Base-by-base conservation (phyloP, 225 moss, liverwort and hornwort genomes). In the Pleurozium schreberi region DNA sequence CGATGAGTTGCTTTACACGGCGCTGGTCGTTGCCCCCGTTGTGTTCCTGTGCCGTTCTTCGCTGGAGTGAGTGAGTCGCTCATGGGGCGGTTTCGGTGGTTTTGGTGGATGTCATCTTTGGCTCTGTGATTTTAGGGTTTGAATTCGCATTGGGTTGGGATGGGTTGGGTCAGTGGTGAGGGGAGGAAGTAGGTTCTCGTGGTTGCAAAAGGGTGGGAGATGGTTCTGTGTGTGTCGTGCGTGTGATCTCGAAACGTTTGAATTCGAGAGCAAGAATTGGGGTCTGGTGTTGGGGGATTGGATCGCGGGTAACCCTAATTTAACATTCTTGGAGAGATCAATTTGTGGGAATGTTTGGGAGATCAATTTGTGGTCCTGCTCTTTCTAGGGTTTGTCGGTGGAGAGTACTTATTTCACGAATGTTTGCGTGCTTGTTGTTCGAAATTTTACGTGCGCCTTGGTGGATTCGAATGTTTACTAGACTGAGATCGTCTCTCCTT, bases 1-100 rank as follows among this genome's bases (percentile, higher is more conserved):
- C 90, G 98, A 98, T 95, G 98, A 98, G 95, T 92, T 97, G 93
- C 91, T 98, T 50, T 97, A 96, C 88, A 96, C 96, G 81, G 97
- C 96, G 81, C 91, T 98, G 91, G 94, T 97, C 83, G 96, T 94
- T 87, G 97, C 95, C 83, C 96, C 98, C 42, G 91, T 97, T 88
- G 95, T 96, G 69, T 93, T 94, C 68, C 81, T 97, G 84, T 97
- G 95, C 91, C 96, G 96, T 85, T 96, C 96, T 87, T 94, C 97
- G 83, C 90, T 98, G 87, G 95, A 96, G 98, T 96, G 84, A 84
- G 86, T 83, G 61, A 81, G 45, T 45, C 18, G 36, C 8, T 18
- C 34, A 67, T 43, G 34, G 11, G 33, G 25, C 43, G 25, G 49
- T 63, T 61, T 45, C 30, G 81, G 28, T 75, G 62, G 38, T 64